Conservation (phyloP, 2,329 filamentous ascomycete species). For the Didymella segeticola region DNA sequence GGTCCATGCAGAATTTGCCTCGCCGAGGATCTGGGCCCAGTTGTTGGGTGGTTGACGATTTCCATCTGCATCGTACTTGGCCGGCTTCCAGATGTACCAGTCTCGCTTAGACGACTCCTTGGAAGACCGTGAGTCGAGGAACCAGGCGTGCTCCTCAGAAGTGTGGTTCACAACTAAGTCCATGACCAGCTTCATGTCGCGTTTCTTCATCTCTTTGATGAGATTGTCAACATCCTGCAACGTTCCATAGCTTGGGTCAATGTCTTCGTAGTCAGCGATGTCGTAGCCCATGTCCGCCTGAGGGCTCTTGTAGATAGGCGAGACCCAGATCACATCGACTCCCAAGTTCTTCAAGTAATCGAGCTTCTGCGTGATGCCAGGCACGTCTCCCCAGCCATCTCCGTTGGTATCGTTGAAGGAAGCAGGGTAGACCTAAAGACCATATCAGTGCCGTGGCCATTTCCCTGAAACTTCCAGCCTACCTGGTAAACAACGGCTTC, state of each 20-base stretch:
- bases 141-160: slow-evolving; percentile 60
- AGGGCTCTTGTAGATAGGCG: slow-evolving; percentile 55
- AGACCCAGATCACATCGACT: slow-evolving; percentile 48
- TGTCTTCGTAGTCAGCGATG: slow-evolving; percentile 51
- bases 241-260: slow-evolving; percentile 49
- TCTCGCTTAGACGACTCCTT: slow-evolving; percentile 57
- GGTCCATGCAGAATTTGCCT: slow-evolving; percentile 67
- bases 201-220: slow-evolving; percentile 45
- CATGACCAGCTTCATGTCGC: slow-evolving; percentile 50
- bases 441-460: background rate
- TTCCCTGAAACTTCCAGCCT: background rate
- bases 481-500: slow-evolving; percentile 65
- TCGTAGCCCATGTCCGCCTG: slow-evolving; percentile 54
- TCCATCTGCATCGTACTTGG: slow-evolving; percentile 59
- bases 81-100: slow-evolving; percentile 63
- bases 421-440: slow-evolving; percentile 60
- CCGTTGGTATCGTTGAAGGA: slow-evolving; percentile 66
- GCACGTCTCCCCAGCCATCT: slow-evolving; percentile 63
- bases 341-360: slow-evolving; percentile 62
- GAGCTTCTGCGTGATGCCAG: slow-evolving; percentile 62
- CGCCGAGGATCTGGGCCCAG: slow-evolving; percentile 66
- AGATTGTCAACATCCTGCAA: slow-evolving; percentile 49
- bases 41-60: slow-evolving; percentile 76
- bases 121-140: slow-evolving; percentile 60
- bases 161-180: slow-evolving; percentile 54